Base-by-base conservation (phyloP, 257 asterid species). In the Catharanthus roseus region DNA sequence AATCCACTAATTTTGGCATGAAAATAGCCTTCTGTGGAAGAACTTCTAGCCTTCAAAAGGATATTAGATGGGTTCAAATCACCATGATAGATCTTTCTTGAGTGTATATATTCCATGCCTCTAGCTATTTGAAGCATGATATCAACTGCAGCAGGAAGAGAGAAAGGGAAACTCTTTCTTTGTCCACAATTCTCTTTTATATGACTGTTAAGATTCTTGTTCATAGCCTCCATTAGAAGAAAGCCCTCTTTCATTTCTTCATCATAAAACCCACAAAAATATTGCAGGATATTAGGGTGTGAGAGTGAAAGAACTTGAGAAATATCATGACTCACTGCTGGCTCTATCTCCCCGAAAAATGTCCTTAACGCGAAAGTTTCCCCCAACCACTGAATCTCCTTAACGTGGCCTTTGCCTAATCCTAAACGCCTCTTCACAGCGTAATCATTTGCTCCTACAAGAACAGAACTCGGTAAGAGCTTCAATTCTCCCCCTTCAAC, bases 311-410 rank as follows among this genome's bases (percentile, higher is more conserved):
- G 87, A 10, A 86, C 67, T 19, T 72, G 23, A 50, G 88, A 75
- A 57, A 92, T 80, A 73, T 88, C 95, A 5, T 77, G 61, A 26
- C 57, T 50, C n/a, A 88, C 15, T 19, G 92, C 88, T 19, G 92
- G 89, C 39, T 78, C 84, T 34, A 86, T 78, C 24, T 87, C 95
- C 9, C 95, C 96, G 64, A 74, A 86, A 29, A 88, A 92, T 0
- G 85, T 82, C 83, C 89, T 88, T 75, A 88, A 42, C 21, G 88
- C 96, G 63, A 88, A 87, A 70, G 70, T 86, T 71, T 93, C 97
- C 23, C 97, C 95, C 84, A 90, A 60, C 98, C 98, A 93, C n/a
- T 86, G 85, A 29, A 93, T 84, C 82, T 93, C 98, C 81, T 90
- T 93, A 3, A 85, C 78, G 50, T 84, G 90, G 21, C 92, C 90